Conservation (phyloP, 2,329 filamentous ascomycete genomes). For the Hysterium pulicare region DNA sequence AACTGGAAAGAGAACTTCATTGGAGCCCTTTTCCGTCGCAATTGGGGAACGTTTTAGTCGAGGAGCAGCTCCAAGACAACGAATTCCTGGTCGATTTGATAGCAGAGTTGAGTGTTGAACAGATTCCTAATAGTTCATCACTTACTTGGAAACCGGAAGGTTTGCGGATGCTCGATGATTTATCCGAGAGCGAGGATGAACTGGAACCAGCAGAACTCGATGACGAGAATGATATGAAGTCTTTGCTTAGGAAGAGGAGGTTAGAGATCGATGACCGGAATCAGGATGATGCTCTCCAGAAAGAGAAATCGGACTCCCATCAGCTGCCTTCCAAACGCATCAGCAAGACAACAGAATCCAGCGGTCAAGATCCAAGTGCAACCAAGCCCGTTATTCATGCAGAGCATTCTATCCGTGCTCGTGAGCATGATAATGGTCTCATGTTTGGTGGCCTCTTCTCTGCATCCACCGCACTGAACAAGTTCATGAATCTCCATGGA, state of each 20-base stretch:
- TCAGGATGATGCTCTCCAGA: conserved; percentile 9
- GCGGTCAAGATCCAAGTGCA: background rate
- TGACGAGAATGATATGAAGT: conserved; percentile 28
- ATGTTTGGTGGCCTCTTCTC: conserved; percentile 40
- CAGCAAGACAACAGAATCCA: background rate
- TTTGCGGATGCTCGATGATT: conserved; percentile 42
- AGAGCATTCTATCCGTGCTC: background rate
- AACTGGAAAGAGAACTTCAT: conserved; percentile 39
- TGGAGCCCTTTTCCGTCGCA: conserved; percentile 49
- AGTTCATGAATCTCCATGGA: conserved; percentile 51
- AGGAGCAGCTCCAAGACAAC: conserved; percentile 42
- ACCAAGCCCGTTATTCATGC: background rate
- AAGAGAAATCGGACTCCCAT: background rate
- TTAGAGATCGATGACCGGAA: conserved; percentile 17
- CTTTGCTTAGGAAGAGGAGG: conserved; percentile 39
- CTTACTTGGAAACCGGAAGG: conserved; percentile 50
- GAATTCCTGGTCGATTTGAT: conserved; percentile 37
- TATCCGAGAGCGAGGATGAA: conserved; percentile 38
- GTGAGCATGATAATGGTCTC: conserved; percentile 13
- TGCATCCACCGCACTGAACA: conserved; percentile 43
- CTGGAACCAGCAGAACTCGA: conserved; percentile 19
- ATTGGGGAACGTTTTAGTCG: conserved; percentile 34
- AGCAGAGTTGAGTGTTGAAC: conserved; percentile 25
- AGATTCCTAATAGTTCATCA: conserved; percentile 38
- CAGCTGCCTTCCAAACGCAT: background rate